These are phyloP conservation scores for Apophysomyces sp. DNA, from an alignment of 371 early-diverging fungal genomes.

Conservation along the genomic window DNA sequence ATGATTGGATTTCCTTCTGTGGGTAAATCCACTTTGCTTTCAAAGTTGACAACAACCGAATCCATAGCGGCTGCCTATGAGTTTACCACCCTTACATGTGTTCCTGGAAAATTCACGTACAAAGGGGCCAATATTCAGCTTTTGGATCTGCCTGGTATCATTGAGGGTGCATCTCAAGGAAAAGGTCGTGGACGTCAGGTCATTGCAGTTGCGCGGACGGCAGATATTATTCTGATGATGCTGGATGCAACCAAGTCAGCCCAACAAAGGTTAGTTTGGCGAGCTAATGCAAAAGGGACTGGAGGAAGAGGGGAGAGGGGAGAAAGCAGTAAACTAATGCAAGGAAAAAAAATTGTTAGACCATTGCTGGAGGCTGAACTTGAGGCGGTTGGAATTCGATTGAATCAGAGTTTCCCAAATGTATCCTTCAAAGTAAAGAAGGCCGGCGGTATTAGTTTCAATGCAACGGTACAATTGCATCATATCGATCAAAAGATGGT, in stretches of 20 bases:
- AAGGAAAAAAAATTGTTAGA: slow-evolving; percentile 24
- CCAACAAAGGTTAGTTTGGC: slow-evolving; percentile 60
- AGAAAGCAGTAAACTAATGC: neutral
- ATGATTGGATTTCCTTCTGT: slow-evolving; percentile 99
- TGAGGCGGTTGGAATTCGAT: slow-evolving; percentile 97
- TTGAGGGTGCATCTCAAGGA: slow-evolving; percentile 96
- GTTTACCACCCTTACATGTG: slow-evolving; percentile 98
- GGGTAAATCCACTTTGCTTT: slow-evolving; percentile 98
- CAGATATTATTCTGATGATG: slow-evolving; percentile 97
- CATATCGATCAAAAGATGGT: slow-evolving; percentile 90
- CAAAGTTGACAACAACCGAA: slow-evolving; percentile 93
- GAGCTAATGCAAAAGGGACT: no score
- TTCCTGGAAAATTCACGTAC: slow-evolving; percentile 98
- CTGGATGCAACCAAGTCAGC: slow-evolving; percentile 96
- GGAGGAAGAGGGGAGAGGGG: neutral
- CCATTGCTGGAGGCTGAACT: slow-evolving; percentile 96
- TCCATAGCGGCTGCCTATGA: slow-evolving; percentile 96
- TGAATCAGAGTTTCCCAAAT: slow-evolving; percentile 92
- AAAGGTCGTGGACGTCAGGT: slow-evolving; percentile 98
- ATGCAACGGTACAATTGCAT: slow-evolving; percentile 88
- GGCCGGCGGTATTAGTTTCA: slow-evolving; percentile 97
- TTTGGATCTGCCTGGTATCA: slow-evolving; percentile 85
- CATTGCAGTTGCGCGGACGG: slow-evolving; percentile 96
- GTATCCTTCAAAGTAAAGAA: slow-evolving; percentile 97
- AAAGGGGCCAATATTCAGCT: slow-evolving; percentile 98